phyloP scores from a whole-genome alignment of 202 grass and related monocot species.

The Sporobolus alterniflorus region DNA sequence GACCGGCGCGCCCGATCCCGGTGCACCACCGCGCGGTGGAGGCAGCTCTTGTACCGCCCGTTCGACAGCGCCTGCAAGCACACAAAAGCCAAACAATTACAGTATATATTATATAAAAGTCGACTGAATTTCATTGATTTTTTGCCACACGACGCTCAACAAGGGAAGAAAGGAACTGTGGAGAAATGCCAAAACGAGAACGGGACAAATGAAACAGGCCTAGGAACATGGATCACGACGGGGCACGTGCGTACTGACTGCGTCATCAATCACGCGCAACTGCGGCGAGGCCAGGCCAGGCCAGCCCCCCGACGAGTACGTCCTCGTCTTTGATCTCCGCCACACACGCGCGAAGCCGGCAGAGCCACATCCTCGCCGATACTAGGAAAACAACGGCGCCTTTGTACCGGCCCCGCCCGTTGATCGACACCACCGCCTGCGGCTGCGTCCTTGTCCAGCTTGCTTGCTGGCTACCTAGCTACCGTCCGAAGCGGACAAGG shows the following conservation, averaged over 20 bases:
- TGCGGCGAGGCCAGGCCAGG: not conserved
- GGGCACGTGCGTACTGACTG: not conserved
- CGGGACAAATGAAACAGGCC: not conserved
- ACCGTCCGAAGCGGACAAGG: slow-evolving; percentile 34
- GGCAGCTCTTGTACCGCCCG: slow-evolving; percentile 88
- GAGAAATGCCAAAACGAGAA: not conserved
- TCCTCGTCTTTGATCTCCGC: not conserved
- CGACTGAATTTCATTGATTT: too few species aligned
- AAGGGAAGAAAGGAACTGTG: not conserved
- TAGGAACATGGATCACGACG: not conserved
- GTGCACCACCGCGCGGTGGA: slow-evolving; percentile 88
- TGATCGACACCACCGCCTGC: slow-evolving; percentile 2
- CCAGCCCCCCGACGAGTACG: not conserved
- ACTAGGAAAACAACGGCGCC: not conserved
- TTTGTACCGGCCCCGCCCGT: not conserved
- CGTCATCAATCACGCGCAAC: not conserved
- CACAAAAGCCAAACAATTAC: too few species aligned
- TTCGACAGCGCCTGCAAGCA: slow-evolving; percentile 79
- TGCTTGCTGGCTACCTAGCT: not conserved
- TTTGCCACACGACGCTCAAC: too few species aligned
- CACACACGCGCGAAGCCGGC: not conserved
- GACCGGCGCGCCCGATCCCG: slow-evolving; percentile 63
- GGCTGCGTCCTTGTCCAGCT: not conserved
- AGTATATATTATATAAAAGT: too few species aligned
- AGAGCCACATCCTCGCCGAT: not conserved